These are phyloP conservation scores for Acacia concinna DNA, from an alignment of 331 rosid species.

Conservation along the genomic window DNA sequence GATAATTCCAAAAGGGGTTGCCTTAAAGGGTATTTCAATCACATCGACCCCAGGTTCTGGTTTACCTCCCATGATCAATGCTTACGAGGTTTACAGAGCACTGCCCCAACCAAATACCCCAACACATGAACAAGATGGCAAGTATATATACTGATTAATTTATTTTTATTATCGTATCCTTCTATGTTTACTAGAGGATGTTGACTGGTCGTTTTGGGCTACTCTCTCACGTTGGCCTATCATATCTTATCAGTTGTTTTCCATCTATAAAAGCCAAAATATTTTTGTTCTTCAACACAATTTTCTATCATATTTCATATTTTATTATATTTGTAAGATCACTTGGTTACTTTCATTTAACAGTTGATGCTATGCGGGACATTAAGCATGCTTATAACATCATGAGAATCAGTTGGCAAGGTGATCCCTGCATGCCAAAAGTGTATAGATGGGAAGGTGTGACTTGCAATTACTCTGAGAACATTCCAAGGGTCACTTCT, in stretches of 20 bases:
- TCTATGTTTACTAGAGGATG: no score
- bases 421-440: background rate
- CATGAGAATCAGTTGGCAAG: background rate
- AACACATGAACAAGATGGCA: background rate
- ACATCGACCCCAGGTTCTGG: background rate
- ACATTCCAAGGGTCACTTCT: background rate
- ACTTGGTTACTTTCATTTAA: background rate
- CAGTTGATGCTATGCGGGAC: background rate
- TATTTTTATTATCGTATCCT: background rate
- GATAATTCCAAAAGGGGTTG: background rate
- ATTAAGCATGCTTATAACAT: background rate
- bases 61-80: background rate
- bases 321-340: background rate
- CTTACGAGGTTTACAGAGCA: background rate
- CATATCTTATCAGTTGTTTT: background rate
- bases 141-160: background rate
- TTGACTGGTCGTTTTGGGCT: no score
- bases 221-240: background rate
- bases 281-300: background rate
- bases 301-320: background rate
- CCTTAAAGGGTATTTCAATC: background rate
- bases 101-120: background rate
- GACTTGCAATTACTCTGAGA: background rate
- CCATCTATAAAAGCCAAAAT: background rate
- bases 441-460: background rate